Conservation (phyloP, 768 basidiomycete genomes). For the Pholiota molesta region DNA sequence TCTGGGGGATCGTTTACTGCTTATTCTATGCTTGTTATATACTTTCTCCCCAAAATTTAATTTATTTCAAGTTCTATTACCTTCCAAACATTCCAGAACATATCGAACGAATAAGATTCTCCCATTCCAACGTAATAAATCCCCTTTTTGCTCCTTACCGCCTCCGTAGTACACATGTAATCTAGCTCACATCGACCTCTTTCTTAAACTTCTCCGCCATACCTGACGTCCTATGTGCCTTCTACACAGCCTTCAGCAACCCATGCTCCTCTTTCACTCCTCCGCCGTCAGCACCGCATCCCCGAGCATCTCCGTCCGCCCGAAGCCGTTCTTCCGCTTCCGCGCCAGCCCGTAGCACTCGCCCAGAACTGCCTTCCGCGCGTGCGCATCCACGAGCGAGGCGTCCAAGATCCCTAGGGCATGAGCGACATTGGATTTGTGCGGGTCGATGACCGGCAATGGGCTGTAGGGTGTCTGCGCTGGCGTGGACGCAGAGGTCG, state of each 20-base stretch:
- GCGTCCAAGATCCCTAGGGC: constrained; percentile 29
- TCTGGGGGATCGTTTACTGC: too few relatives aligned
- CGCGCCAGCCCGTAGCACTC: constrained; percentile 77
- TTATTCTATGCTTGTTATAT: too few relatives aligned
- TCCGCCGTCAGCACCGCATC: constrained; percentile 82
- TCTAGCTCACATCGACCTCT: constrained; percentile 59
- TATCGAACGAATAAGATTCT: not conserved
- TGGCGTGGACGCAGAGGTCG: too few relatives aligned
- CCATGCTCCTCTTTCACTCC: too few relatives aligned
- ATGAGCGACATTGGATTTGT: too few relatives aligned
- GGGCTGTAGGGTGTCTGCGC: constrained; percentile 71
- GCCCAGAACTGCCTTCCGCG: constrained; percentile 65
- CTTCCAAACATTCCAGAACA: too few relatives aligned
- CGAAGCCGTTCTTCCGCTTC: constrained; percentile 85
- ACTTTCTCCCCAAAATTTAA: too few relatives aligned
- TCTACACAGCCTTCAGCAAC: constrained; percentile 88
- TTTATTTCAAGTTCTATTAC: too few relatives aligned
- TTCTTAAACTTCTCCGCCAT: constrained; percentile 62
- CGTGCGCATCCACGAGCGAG: constrained; percentile 49
- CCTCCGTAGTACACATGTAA: not conserved
- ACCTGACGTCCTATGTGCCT: constrained; percentile 79
- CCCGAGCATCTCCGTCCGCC: constrained; percentile 77
- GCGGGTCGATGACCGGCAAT: too few relatives aligned
- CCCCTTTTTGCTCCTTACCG: not conserved
- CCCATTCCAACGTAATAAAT: not conserved